Evolutionary conservation across 352 stramenopile species (phyloP).

Genomic region (Pythium myriotylum): DNA sequence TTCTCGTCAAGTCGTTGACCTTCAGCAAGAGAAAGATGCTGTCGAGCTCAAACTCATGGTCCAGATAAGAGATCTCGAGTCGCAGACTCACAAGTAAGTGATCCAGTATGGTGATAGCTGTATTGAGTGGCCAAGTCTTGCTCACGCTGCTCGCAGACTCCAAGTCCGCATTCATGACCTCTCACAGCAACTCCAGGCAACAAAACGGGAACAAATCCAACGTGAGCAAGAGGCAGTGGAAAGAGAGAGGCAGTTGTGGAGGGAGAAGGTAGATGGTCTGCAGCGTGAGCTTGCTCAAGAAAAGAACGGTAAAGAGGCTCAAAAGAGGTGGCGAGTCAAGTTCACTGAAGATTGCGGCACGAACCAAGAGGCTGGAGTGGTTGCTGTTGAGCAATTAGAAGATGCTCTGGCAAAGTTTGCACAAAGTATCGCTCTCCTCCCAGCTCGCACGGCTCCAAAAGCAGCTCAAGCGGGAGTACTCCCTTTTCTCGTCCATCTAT

Average conservation of each 20-base stretch:
- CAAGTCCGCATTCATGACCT: conserved; percentile 60
- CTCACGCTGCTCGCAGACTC: conserved; percentile 32
- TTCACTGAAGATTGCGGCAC: conserved; percentile 33
- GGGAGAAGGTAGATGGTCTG: conserved; percentile 38
- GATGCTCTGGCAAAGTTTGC: conserved; percentile 73
- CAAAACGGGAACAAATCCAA: conserved; percentile 67
- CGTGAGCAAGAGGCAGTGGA: conserved; percentile 50
- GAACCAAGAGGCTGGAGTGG: not conserved
- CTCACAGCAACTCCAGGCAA: conserved; percentile 51
- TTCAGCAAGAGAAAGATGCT: conserved; percentile 72
- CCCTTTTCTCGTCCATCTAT: conserved; percentile 62
- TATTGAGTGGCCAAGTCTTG: not conserved
- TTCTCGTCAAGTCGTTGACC: conserved; percentile 58
- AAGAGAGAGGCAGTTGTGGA: conserved; percentile 50
- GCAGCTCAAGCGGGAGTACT: conserved; percentile 57
- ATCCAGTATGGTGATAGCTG: conserved; percentile 10
- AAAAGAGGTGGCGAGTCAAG: conserved; percentile 58
- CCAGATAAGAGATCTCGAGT: conserved; percentile 70
- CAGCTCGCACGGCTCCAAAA: conserved; percentile 41
- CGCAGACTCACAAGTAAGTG: conserved; percentile 69
- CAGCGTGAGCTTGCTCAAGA: conserved; percentile 57
- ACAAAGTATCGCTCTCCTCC: conserved; percentile 69
- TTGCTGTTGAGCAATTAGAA: conserved; percentile 37
- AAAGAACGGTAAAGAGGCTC: conserved; percentile 69
- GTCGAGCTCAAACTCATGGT: conserved; percentile 57